Base-by-base conservation (phyloP, 2,329 filamentous ascomycete genomes). In the Ceratocystiopsis sp. region DNA sequence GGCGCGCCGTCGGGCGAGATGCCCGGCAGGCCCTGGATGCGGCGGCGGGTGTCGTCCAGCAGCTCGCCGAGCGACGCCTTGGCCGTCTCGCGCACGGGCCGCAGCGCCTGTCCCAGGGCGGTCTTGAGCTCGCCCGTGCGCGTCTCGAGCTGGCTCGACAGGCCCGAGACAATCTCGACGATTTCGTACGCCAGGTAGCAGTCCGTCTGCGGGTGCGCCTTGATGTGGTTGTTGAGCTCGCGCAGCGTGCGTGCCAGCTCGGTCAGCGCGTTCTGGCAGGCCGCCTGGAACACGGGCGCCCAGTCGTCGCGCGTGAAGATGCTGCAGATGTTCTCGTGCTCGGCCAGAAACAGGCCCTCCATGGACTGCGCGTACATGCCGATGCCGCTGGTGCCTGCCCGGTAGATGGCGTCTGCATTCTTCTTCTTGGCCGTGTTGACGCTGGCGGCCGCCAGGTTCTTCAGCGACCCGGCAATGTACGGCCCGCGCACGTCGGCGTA, bases 151-250 rank as follows among this genome's bases (percentile, higher is more conserved):
- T 80, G 78, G 44, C 78, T 79, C 3, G 85, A 86, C 40, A 94
- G 69, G 13, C 72, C 73, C 1, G 84, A 83, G 39, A 96, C 76
- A 47, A 95, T 84, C 54, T 94, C 89, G 32, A 93, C 84, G 32
- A 96, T 84, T 57, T 98, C 91, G 58, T 93, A 98, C 9, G 86
- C 86, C 40, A 98, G 71, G 58, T 84, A 96, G 60, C 89, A 96
- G 59, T 98, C 91, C 0, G 85, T 94, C 51, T 78, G 74, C 35
- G 95, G 65, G 55, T 95, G 87, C 36, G 73, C 66, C 56, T 87
- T 86, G 60, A 96, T 86, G 55, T 95, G 87, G 41, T 75, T 71
- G 58, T 96, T 95, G 32, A 98, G 69, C 54, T 96, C 89, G 25
- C 83, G 76, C 43, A 96, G 61, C 0, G 91, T 95, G 52, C 84